Evolutionary conservation across 139 green algal species (phyloP).

Genomic region (Bryopsis sp.): DNA sequence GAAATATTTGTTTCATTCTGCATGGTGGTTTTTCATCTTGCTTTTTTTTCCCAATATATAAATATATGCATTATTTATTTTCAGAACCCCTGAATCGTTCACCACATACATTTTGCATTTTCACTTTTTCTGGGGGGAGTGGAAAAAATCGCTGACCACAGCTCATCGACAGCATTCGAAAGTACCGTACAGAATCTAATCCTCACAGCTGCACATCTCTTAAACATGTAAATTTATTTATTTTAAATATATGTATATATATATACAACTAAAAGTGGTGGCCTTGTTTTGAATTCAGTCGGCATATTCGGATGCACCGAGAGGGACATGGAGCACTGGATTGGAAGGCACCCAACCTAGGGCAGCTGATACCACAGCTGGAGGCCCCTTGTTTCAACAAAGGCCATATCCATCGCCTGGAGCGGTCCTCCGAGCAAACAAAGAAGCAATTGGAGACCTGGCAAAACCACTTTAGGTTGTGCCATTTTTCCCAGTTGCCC

Average conservation of each 20-base stretch:
- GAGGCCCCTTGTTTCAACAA: constrained; percentile 66
- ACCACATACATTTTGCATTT: neutral
- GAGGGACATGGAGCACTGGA: constrained; percentile 43
- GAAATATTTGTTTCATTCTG: neutral
- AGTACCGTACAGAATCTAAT: neutral
- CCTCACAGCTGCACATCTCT: neutral
- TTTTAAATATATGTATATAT: neutral
- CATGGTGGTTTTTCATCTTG: neutral
- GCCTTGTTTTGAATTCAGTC: constrained; percentile 26
- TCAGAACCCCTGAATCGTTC: no score
- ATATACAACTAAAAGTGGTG: neutral
- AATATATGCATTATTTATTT: no score
- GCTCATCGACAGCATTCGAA: neutral
- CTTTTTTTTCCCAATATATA: no score
- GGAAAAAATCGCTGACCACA: neutral
- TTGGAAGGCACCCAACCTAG: constrained; percentile 50
- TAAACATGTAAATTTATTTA: neutral
- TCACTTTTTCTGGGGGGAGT: neutral
- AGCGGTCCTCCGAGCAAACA: constrained; percentile 51
- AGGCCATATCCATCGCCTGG: constrained; percentile 63
- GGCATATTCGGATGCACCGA: constrained; percentile 52
- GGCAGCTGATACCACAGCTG: constrained; percentile 68
- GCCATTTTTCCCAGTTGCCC: no score
- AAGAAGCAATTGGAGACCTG: constrained; percentile 23
- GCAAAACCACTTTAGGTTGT: neutral